Base-by-base conservation (phyloP, 495 filamentous ascomycete genomes). In the Penicillium lividum region DNA sequence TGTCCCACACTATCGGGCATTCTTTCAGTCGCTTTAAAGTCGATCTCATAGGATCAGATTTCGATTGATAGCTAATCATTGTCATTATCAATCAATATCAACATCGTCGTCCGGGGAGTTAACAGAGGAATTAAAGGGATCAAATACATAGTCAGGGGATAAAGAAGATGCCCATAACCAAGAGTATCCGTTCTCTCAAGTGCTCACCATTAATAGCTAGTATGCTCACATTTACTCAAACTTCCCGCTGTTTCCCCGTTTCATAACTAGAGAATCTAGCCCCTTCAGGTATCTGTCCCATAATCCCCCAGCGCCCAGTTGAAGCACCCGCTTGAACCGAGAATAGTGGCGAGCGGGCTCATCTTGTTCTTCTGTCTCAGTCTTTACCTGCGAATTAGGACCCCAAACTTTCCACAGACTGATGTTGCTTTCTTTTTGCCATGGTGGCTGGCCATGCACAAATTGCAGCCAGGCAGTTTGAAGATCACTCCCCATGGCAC, bases 341-440 rank as follows among this genome's bases (percentile, higher is more conserved):
- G 49, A 54, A 30, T 62, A 62, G 11, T n/a, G 25, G 3, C 50
- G 50, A 27, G 51, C 43, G 11, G 50, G 4, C 42, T 62, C 54
- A 31, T 57, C 59, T 13, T 46, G 42, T 30, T 38, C 44, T 45
- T 62, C 59, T 30, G 54, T 62, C 22, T 62, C 59, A 44, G 58
- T 11, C 11, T 29, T 42, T 40, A 54, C 34, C 3, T 34, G 5
- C 4, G 43, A 57, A 43, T 57, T 34, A 4, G 54, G 54, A 9
- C 59, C 59, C 59, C 59, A 62, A 13, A 62, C 30, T 28, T 57
- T 57, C 59, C 59, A 62, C 10, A 42, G 7, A 7, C 25, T 47
- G 18, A n/a, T 10, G 8, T 36, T 33, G 8, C 25, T 29, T 13
- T 42, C 45, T 42, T 33, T 53, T 29, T 43, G 8, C 59, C 59